A percentile compares a stretch with the other conserved stretches of the same genome.
phyloP scores from a whole-genome alignment of 768 basidiomycete species.

The Galerina marginata region DNA sequence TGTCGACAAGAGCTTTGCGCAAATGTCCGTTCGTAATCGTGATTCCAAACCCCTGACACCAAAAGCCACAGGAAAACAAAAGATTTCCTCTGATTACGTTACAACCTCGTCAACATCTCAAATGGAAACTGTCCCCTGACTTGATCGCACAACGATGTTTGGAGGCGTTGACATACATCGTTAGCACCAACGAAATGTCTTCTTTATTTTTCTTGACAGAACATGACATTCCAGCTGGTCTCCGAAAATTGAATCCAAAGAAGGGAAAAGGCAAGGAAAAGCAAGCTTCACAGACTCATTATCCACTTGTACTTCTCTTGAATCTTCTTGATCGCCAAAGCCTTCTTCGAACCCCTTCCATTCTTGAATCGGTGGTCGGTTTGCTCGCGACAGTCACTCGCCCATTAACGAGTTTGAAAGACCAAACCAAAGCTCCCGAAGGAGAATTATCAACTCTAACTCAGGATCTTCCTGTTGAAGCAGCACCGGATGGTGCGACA shows the following conservation, averaged over 20 bases:
- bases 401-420: constrained; percentile 73
- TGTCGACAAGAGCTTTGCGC: constrained; percentile 93
- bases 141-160: constrained; percentile 93
- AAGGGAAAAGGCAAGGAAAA: constrained; percentile 98
- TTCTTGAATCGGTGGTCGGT: constrained; percentile 92
- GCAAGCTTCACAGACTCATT: constrained; percentile 78
- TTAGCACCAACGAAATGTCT: constrained; percentile 81
- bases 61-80: constrained; percentile 76
- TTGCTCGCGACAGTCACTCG: constrained; percentile 89
- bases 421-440: constrained; percentile 40
- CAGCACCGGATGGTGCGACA: not conserved
- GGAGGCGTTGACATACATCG: constrained; percentile 89
- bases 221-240: constrained; percentile 85
- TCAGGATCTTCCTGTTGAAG: not conserved
- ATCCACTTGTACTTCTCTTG: constrained; percentile 89
- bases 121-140: constrained; percentile 87
- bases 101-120: constrained; percentile 47
- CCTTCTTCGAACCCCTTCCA: constrained; percentile 83
- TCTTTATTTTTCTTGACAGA: constrained; percentile 96
- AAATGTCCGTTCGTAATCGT: constrained; percentile 75
- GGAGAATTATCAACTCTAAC: not conserved
- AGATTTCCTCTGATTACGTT: constrained; percentile 56
- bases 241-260: constrained; percentile 69
- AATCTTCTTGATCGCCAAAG: constrained; percentile 87
- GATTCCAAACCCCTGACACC: constrained; percentile 53